Conservation (phyloP, 2,329 filamentous ascomycete species). For the Pyricularia sp. region DNA sequence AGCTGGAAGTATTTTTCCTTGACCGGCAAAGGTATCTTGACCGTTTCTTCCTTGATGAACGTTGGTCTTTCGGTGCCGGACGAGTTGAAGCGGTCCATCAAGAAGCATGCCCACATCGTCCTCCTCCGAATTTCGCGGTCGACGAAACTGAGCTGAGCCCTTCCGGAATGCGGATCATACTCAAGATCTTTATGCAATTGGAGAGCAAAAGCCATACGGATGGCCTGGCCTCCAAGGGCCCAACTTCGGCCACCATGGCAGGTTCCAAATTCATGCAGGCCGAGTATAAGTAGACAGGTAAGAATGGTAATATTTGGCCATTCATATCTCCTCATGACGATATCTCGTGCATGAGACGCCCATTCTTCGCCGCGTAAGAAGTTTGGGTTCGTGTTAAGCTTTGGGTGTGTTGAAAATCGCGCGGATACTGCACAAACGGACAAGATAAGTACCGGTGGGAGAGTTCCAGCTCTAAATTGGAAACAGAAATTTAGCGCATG, state of each 20-base stretch:
- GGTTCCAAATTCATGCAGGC: slow-evolving; percentile 91
- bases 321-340: slow-evolving; percentile 80
- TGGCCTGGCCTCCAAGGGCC: slow-evolving; percentile 90
- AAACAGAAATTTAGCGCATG: background rate
- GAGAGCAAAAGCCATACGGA: slow-evolving; percentile 92
- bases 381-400: slow-evolving; percentile 63
- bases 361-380: slow-evolving; percentile 88
- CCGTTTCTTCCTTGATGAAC: slow-evolving; percentile 81
- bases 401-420: slow-evolving; percentile 83
- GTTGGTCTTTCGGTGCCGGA: slow-evolving; percentile 88
- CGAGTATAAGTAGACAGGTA: slow-evolving; percentile 80
- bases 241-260: slow-evolving; percentile 94
- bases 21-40: slow-evolving; percentile 84
- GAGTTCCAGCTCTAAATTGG: slow-evolving; percentile 52
- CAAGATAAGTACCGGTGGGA: slow-evolving; percentile 86
- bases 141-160: slow-evolving; percentile 69
- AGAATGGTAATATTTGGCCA: slow-evolving; percentile 94
- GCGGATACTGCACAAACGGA: slow-evolving; percentile 94
- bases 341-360: slow-evolving; percentile 79
- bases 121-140: slow-evolving; percentile 87
- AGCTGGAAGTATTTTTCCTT: slow-evolving; percentile 85
- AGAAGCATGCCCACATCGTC: slow-evolving; percentile 96
- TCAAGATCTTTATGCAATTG: slow-evolving; percentile 90
- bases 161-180: slow-evolving; percentile 62
- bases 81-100: slow-evolving; percentile 97